Percentiles rank a stretch among this genome's conserved stretches.
phyloP scores from a whole-genome alignment of 345 rosid genomes.

The Pistacia atlantica region DNA sequence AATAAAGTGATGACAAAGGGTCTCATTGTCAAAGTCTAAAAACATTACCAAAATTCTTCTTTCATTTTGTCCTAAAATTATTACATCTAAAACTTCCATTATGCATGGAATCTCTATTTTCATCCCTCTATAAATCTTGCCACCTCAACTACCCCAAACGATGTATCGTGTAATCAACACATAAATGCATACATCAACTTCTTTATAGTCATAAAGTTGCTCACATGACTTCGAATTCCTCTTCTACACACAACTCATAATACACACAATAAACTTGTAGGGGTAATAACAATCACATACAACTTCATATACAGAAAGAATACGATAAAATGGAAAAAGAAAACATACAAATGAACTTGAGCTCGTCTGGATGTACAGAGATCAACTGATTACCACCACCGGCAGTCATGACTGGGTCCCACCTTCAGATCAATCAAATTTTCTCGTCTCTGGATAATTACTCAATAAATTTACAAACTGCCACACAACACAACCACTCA shows the following conservation, averaged over 20 bases:
- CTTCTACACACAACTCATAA: background rate
- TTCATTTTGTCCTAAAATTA: background rate
- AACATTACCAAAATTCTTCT: background rate
- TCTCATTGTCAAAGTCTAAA: background rate
- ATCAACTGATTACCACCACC: constrained; percentile 66
- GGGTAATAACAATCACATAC: background rate
- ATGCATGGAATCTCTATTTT: background rate
- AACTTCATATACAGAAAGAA: background rate
- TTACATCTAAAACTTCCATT: background rate
- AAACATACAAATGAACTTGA: constrained; percentile 72
- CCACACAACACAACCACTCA: background rate
- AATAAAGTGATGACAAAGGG: background rate
- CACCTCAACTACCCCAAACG: background rate
- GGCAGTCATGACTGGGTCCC: constrained; percentile 52
- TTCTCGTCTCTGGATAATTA: constrained; percentile 20
- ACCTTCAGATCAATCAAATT: constrained; percentile 18
- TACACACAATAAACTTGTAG: background rate
- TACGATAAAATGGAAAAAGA: background rate
- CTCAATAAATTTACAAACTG: constrained; percentile 11
- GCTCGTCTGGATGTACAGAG: constrained; percentile 94
- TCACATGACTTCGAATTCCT: background rate
- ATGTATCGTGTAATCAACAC: background rate
- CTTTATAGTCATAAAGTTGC: background rate
- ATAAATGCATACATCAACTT: background rate
- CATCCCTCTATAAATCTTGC: background rate